phyloP scores from a whole-genome alignment of 176 grass and related monocot species.

The Neostapfia colusana region DNA sequence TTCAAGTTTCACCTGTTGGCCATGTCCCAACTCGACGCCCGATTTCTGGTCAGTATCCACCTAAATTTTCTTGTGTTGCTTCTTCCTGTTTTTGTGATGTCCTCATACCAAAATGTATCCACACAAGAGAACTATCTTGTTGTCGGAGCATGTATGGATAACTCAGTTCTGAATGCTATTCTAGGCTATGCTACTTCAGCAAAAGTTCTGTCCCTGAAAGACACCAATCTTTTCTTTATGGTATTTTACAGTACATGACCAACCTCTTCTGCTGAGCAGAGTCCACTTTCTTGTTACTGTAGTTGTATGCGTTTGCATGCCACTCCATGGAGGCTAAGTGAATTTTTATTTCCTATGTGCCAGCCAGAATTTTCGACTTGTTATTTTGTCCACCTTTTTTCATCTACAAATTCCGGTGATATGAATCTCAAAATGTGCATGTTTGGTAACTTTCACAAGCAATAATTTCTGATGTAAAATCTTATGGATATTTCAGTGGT shows the following conservation, averaged over 20 bases:
- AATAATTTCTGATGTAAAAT: background rate
- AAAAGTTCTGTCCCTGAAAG: background rate
- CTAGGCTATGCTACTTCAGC: constrained; percentile 2
- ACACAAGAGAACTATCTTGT: background rate
- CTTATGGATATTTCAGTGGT: background rate
- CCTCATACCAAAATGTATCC: constrained; percentile 2
- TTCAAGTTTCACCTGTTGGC: constrained; percentile 72
- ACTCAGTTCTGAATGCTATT: background rate
- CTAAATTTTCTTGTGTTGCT: constrained; percentile 19
- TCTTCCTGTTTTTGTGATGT: background rate
- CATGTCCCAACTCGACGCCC: constrained; percentile 56
- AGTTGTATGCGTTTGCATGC: background rate
- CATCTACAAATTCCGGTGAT: background rate
- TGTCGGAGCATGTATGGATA: background rate
- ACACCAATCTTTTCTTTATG: background rate
- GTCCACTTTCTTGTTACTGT: constrained; percentile 7
- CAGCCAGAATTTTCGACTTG: background rate
- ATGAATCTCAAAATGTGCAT: background rate
- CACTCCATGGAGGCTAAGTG: background rate
- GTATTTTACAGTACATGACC: background rate
- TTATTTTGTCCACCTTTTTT: background rate
- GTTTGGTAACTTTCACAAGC: background rate
- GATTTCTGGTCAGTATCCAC: constrained; percentile 50
- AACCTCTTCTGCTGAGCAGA: background rate
- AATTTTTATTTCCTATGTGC: constrained; percentile 1